Base-by-base conservation (phyloP, 2,329 filamentous ascomycete species). In the Verticillium dahliae region DNA sequence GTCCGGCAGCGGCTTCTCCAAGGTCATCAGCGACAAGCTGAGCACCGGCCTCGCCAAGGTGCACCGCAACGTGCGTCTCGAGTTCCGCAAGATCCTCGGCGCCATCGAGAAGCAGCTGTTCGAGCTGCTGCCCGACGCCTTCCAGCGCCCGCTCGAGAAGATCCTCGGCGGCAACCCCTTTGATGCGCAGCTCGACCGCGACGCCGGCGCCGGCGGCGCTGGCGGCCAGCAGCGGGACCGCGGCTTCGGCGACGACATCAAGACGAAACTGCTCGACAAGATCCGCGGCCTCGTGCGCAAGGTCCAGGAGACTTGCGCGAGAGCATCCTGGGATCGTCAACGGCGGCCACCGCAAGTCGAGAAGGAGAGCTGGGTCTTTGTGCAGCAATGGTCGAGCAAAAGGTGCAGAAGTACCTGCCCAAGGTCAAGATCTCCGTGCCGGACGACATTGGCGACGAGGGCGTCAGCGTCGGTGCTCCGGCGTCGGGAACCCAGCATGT, bases 131-230 rank as follows among this genome's bases (percentile, higher is more conserved):
- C 78, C 78, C 0, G 76, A 79, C 57, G 63, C 74, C 57, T 73
- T 80, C 62, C 77, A 80, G 63, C 68, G 73, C 0, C 76, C 77
- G 0, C 72, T 80, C 0, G 78, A 80, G 66, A 79, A 76, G 70
- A 77, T 80, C 10, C 73, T 80, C 0, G 78, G 78, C 0, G 78
- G 78, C 2, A 80, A 80, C 56, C 78, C 78, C 6, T 80, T 80
- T 62, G 77, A 80, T 66, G 67, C 73, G 15, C 70, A 78, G 62
- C 75, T 80, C 14, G 76, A 79, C 60, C 70, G 70, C 18, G 72
- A 76, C 18, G 70, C 69, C 0, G 65, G 65, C 14, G 76, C 79
- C 60, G 70, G 70, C 22, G 72, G 76, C 18, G 70, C 69, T 0
- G 65, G 65, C 0, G 58, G 67, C 2, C 61, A 69, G 4, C 63